Base-by-base conservation (phyloP, 805 yeast species). In the Ogataea paraovalis region DNA sequence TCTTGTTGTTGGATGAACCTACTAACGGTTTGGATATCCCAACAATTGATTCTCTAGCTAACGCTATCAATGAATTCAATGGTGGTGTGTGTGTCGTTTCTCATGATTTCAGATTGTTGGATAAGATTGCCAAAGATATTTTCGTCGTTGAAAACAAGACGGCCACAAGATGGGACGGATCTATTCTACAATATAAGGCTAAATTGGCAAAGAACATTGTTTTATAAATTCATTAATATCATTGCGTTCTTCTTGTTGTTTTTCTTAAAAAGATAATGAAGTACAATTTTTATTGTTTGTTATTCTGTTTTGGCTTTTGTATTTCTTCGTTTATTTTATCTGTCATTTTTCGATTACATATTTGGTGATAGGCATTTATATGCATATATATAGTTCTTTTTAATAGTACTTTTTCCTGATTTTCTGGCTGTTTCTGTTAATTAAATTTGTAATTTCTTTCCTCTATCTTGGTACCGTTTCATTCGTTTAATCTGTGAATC, bases 41-140 rank as follows among this genome's bases (percentile, higher is more conserved):
- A 64, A 91, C 99, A 44, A 94, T 94, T 67, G 99, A 94, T 73
- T 94, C 99, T 39, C 78, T 94, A 62, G 99, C 97, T 45, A 96
- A 86, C 48, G 99, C 99, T 55, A 92, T 94, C 68, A 84, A 90
- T 57, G 85, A 81, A 28, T 94, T 87, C 79, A 87, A 84, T 66
- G 99, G 99, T 74, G 99, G 99, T 79, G 97, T 92, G 46, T 96
- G 90, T 57, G 96, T 94, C 50, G 99, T 94, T 56, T 90, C 97
- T 53, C 99, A 94, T 80, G 99, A 94, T 76, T 94, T 94, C 92
- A 85, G 98, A 75, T 80, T 94, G 64, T 79, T 94, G 70, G 97
- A 92, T 71, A 91, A 89, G 76, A 88, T 94, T 66, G 99, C 99
- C 47, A 87, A 92, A 76, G 98, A 94, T 65, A 94, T 94, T 68